Evolutionary conservation across 2,329 filamentous ascomycete species (phyloP).

Genomic region (Aspergillus chevalieri): DNA sequence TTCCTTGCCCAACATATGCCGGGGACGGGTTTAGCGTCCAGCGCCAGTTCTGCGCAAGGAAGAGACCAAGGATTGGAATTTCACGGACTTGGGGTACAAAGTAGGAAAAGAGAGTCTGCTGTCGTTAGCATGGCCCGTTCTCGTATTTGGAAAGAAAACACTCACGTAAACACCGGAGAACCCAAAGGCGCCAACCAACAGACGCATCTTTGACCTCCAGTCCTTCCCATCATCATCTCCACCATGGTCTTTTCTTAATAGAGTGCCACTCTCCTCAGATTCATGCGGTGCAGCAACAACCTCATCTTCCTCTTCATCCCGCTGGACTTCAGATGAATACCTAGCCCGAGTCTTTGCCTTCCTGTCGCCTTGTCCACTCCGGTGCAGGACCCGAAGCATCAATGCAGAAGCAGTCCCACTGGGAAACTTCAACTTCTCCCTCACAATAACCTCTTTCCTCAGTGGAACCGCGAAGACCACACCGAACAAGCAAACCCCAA

Average conservation of each 20-base stretch:
- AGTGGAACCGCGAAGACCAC: slow-evolving; percentile 93
- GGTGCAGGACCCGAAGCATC: slow-evolving; percentile 85
- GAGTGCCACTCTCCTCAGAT: slow-evolving; percentile 37
- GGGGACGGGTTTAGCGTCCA: slow-evolving; percentile 96
- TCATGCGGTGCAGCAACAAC: slow-evolving; percentile 29
- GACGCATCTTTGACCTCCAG: slow-evolving; percentile 58
- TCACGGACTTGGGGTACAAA: slow-evolving; percentile 81
- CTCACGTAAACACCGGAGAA: slow-evolving; percentile 52
- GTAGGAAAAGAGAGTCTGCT: slow-evolving; percentile 74
- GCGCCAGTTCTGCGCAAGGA: slow-evolving; percentile 73
- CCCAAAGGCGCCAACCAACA: slow-evolving; percentile 55
- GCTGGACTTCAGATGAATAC: slow-evolving; percentile 8
- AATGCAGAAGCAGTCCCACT: slow-evolving; percentile 93
- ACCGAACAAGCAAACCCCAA: slow-evolving; percentile 93
- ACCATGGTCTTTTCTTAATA: slow-evolving; percentile 43
- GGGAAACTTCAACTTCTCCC: slow-evolving; percentile 88
- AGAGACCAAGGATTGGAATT: slow-evolving; percentile 75
- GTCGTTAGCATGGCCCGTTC: slow-evolving; percentile 9
- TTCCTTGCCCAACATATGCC: slow-evolving; percentile 95
- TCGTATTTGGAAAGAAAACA: slow-evolving; percentile 3
- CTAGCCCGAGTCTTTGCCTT: slow-evolving; percentile 20
- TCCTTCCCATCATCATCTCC: slow-evolving; percentile 38
- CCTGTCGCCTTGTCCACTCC: slow-evolving; percentile 45
- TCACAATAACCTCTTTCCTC: slow-evolving; percentile 82
- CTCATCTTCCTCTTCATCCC: slow-evolving; percentile 25